Base-by-base conservation (phyloP, 1,139 yeast species). In the Diutina sp. region DNA sequence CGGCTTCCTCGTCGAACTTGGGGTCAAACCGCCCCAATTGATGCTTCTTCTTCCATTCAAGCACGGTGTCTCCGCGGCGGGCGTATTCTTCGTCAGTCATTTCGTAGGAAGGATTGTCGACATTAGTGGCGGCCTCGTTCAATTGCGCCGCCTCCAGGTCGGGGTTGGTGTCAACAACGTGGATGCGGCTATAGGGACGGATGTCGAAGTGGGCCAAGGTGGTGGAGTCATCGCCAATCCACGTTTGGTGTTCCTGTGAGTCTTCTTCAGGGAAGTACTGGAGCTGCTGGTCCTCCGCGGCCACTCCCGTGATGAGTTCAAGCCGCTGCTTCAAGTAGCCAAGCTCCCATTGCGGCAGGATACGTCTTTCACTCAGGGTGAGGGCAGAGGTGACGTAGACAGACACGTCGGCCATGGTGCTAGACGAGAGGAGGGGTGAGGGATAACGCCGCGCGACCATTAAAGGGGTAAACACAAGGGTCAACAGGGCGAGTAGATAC, bases 281-380 rank as follows among this genome's bases (percentile, higher is more conserved):
- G 30, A 88, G 69, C 29, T 71, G 69, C 67, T 88, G 96, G 60
- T 67, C 72, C 29, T 66, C 58, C 0, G 90, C 88, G 5, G 85
- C 82, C 51, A 91, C 81, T 1, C 98, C 98, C 0, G 97, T 90
- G 59, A 89, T 79, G 29, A 76, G 77, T 64, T 88, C 95, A 21
- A 90, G 68, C 60, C 80, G 77, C 47, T 72, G 65, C 62, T 84
- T 81, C 58, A 90, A 73, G 61, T 82, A 73, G 4, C 68, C 68
- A 45, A 89, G 60, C 0, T 80, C 69, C 90, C 95, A 87, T 54
- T 75, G 77, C 0, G 83, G 80, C 0, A 87, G 79, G 38, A 90
- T 71, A 55, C 89, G 71, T 55, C 93, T 71, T 66, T 87, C 95
- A 1, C 95, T 84, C 6, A 87, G 80, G 1, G 88, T 85, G 62